phyloP scores from a whole-genome alignment of 1,284 basidiomycete genomes.

The Apiotrichum sp. region DNA sequence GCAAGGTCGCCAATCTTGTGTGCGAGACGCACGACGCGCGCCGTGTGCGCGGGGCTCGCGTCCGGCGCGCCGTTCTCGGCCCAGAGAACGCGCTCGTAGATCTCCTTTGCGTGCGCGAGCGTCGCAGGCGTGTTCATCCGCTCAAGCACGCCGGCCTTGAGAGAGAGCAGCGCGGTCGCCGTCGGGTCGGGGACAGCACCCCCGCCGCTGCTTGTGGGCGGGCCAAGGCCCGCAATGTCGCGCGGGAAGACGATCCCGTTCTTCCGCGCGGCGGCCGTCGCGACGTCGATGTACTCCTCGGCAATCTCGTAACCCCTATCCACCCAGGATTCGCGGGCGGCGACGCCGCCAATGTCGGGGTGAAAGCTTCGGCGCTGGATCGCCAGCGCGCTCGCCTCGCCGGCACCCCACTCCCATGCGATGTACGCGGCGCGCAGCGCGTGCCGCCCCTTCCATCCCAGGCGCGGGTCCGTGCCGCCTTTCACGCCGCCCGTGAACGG shows the following conservation, averaged over 20 bases:
- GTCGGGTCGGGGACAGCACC: slow-evolving; percentile 16
- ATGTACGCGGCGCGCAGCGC: slow-evolving; percentile 70
- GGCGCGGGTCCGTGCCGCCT: slow-evolving; percentile 66
- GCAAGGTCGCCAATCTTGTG: slow-evolving; percentile 43
- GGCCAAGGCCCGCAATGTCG: slow-evolving; percentile 23
- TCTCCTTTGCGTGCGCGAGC: slow-evolving; percentile 55
- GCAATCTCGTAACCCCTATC: slow-evolving; percentile 44
- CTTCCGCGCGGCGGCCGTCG: slow-evolving; percentile 28
- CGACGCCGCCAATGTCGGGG: slow-evolving; percentile 26
- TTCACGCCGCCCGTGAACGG: slow-evolving; percentile 63
- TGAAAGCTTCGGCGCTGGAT: slow-evolving; percentile 27
- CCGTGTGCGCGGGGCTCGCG: slow-evolving; percentile 3
- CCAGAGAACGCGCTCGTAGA: slow-evolving; percentile 56
- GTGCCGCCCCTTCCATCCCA: slow-evolving; percentile 62
- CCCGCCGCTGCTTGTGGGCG: not conserved
- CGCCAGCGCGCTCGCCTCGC: slow-evolving; percentile 34
- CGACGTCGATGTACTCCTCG: slow-evolving; percentile 39
- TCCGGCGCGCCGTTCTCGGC: slow-evolving; percentile 2
- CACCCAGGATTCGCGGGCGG: slow-evolving; percentile 18
- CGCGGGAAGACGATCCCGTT: slow-evolving; percentile 39
- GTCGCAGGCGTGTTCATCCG: slow-evolving; percentile 58
- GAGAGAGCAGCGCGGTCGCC: slow-evolving; percentile 56
- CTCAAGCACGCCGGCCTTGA: slow-evolving; percentile 64
- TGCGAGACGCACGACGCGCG: slow-evolving; percentile 34
- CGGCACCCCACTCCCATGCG: slow-evolving; percentile 64